These are phyloP conservation scores for Colletotrichum sp. DNA, from an alignment of 2,329 filamentous ascomycete species.

Conservation along the genomic window DNA sequence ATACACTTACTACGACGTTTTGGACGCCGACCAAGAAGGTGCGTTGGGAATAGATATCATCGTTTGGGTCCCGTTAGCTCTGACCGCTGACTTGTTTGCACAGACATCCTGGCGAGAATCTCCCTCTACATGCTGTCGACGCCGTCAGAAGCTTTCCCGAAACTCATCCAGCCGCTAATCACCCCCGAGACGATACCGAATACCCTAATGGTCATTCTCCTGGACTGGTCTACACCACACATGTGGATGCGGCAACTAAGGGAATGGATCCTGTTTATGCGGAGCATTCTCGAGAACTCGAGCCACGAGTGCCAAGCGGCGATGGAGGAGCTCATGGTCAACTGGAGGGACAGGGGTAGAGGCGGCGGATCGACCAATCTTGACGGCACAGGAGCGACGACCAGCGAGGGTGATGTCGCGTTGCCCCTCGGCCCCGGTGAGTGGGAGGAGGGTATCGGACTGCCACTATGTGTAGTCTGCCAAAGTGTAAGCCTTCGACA, in stretches of 20 bases:
- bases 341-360: slow-evolving; percentile 78
- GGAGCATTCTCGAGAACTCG: slow-evolving; percentile 75
- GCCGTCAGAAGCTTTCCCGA: slow-evolving; percentile 81
- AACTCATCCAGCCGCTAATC: slow-evolving; percentile 82
- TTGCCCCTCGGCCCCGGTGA: slow-evolving; percentile 86
- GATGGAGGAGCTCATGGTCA: slow-evolving; percentile 84
- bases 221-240: slow-evolving; percentile 96
- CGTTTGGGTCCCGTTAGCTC: neutral
- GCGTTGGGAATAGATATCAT: slow-evolving; percentile 24
- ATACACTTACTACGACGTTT: slow-evolving; percentile 93
- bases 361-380: slow-evolving; percentile 65
- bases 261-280: slow-evolving; percentile 86
- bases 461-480: slow-evolving; percentile 93
- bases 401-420: slow-evolving; percentile 68
- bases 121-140: slow-evolving; percentile 89
- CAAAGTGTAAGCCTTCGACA: slow-evolving; percentile 71
- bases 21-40: slow-evolving; percentile 95
- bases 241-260: slow-evolving; percentile 87
- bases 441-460: slow-evolving; percentile 87
- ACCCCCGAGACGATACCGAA: slow-evolving; percentile 84
- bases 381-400: slow-evolving; percentile 64
- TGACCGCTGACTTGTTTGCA: neutral
- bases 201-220: slow-evolving; percentile 86
- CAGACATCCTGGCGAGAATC: slow-evolving; percentile 87
- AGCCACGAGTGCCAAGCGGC: slow-evolving; percentile 78